Percentiles rank a stretch among this genome's conserved stretches.
Conservation (phyloP, 2,329 filamentous ascomycete species). For the Exophiala mesophila region DNA sequence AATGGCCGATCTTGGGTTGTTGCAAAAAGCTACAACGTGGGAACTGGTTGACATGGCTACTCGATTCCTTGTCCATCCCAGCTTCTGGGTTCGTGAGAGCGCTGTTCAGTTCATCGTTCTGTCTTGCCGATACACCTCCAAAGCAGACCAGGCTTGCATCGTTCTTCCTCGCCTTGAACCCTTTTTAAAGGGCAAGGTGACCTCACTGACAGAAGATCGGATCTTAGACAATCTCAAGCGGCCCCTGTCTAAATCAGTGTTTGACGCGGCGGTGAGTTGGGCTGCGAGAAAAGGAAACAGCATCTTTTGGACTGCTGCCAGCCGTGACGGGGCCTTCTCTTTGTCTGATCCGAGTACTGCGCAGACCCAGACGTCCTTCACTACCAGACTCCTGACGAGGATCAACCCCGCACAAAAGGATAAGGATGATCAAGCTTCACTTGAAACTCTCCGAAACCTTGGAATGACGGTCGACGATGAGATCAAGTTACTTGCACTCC, state of each 20-base stretch:
- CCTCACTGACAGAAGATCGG: conserved; percentile 65
- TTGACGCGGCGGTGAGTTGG: conserved; percentile 84
- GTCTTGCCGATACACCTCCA: conserved; percentile 67
- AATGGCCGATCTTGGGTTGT: conserved; percentile 79
- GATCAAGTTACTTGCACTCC: conserved; percentile 75
- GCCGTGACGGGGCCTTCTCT: conserved; percentile 65
- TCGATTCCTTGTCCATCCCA: conserved; percentile 88
- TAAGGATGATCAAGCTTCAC: conserved; percentile 91
- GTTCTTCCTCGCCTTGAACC: conserved; percentile 73
- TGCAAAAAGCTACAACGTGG: conserved; percentile 80
- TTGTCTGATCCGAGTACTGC: conserved; percentile 55
- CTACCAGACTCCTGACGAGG: conserved; percentile 50
- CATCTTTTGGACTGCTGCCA: conserved; percentile 77
- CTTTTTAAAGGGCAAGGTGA: conserved; percentile 70
- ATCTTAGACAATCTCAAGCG: conserved; percentile 79
- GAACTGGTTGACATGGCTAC: conserved; percentile 79
- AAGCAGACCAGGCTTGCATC: conserved; percentile 78
- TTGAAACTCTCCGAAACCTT: conserved; percentile 76
- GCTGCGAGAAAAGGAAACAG: conserved; percentile 74
- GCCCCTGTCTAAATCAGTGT: conserved; percentile 70
- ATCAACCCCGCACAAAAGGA: conserved; percentile 54
- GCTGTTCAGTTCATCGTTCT: conserved; percentile 77
- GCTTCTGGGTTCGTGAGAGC: conserved; percentile 89
- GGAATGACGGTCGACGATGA: conserved; percentile 82
- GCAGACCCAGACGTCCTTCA: conserved; percentile 46